phyloP scores from a whole-genome alignment of 2,329 filamentous ascomycete genomes.

The Cytospora piceae region DNA sequence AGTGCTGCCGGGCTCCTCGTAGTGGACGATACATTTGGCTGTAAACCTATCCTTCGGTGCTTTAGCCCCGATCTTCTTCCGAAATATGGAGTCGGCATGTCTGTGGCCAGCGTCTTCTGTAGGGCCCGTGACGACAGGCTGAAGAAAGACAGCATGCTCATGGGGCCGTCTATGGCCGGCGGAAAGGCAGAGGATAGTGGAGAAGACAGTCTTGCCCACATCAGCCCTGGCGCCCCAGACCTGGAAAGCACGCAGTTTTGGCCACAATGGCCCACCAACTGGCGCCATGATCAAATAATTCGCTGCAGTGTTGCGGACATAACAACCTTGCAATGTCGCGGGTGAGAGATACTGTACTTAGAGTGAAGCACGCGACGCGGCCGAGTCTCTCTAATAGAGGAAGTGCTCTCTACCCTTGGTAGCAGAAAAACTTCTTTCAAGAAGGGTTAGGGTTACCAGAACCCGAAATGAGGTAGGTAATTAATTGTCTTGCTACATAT shows the following conservation, averaged over 20 bases:
- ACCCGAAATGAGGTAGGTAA: background rate
- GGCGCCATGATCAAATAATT: conserved; percentile 44
- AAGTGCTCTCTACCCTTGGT: background rate
- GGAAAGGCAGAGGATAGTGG: conserved; percentile 71
- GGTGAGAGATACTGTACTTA: background rate
- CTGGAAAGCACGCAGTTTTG: conserved; percentile 70
- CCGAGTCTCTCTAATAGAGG: too few relatives aligned
- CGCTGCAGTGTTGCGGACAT: background rate
- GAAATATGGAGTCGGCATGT: background rate
- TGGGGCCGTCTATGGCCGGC: conserved; percentile 43
- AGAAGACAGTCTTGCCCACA: conserved; percentile 83
- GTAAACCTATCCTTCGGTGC: background rate
- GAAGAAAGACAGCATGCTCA: conserved; percentile 65
- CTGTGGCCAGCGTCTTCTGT: conserved; percentile 64
- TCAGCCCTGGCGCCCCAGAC: conserved; percentile 84
- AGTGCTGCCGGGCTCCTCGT: conserved; percentile 47
- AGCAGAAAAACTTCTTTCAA: background rate
- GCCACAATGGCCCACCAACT: conserved; percentile 66
- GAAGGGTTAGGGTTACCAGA: background rate
- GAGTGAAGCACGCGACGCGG: background rate
- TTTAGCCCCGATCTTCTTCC: background rate
- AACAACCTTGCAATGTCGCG: conserved; percentile 6
- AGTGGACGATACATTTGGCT: conserved; percentile 76
- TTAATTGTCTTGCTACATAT: too few relatives aligned
- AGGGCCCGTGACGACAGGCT: conserved; percentile 80